These are phyloP conservation scores for Cardiospermum halicacabum DNA, from an alignment of 345 rosid genomes.

Conservation along the genomic window DNA sequence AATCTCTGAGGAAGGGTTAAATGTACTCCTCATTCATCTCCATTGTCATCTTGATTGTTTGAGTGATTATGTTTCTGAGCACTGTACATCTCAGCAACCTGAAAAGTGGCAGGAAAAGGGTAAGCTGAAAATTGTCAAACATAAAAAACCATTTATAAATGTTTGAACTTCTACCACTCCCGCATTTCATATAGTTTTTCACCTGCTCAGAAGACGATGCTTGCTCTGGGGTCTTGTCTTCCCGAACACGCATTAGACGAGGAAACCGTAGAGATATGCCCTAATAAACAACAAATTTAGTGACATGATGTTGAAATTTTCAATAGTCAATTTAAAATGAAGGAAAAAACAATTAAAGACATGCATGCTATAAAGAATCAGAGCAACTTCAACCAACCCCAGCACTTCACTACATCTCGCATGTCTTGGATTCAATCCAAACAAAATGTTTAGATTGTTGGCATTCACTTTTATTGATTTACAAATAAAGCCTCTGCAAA, in stretches of 20 bases:
- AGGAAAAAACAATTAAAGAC: no score
- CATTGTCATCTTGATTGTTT: slow-evolving; percentile 52
- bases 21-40: slow-evolving; percentile 48
- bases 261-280: slow-evolving; percentile 92
- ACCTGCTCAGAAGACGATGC: slow-evolving; percentile 90
- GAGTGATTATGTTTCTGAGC: slow-evolving; percentile 73
- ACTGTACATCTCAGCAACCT: slow-evolving; percentile 86
- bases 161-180: background rate
- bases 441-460: no score
- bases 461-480: no score
- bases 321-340: background rate
- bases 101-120: slow-evolving; percentile 14
- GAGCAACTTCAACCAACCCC: no score
- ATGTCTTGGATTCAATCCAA: background rate
- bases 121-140: background rate
- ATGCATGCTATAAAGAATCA: no score
- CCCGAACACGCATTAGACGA: slow-evolving; percentile 71
- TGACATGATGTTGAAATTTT: background rate
- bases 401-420: no score
- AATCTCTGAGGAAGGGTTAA: slow-evolving; percentile 2
- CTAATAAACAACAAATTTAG: slow-evolving; percentile 25
- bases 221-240: slow-evolving; percentile 78
- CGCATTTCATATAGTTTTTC: slow-evolving; percentile 1
- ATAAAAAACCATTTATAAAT: background rate
- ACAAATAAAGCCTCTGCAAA: background rate